These are phyloP conservation scores for Kalaharituber pfeilii DNA, from an alignment of 2,329 filamentous ascomycete species.

Conservation along the genomic window DNA sequence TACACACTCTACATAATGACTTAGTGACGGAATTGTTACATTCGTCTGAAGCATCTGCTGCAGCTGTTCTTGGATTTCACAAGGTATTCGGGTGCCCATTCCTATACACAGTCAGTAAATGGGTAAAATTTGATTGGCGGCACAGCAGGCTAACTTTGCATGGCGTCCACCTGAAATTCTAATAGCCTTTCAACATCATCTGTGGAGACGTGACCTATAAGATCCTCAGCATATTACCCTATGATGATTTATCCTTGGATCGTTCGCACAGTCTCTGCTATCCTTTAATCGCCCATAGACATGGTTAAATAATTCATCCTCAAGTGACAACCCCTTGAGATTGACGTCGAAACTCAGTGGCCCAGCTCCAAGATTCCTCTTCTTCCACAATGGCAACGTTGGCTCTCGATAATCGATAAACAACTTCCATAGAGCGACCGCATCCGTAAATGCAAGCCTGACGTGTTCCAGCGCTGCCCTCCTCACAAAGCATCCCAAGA, in stretches of 20 bases:
- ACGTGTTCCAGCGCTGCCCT: slow-evolving; percentile 63
- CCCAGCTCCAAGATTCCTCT: slow-evolving; percentile 33
- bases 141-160: slow-evolving; percentile 47
- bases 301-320: slow-evolving; percentile 14
- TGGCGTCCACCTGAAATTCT: slow-evolving; percentile 72
- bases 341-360: slow-evolving; percentile 43
- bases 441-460: slow-evolving; percentile 61
- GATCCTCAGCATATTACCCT: not conserved
- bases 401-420: slow-evolving; percentile 68
- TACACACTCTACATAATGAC: slow-evolving; percentile 62
- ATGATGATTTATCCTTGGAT: not conserved
- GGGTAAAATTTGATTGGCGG: not conserved
- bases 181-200: slow-evolving; percentile 67
- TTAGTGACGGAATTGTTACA: slow-evolving; percentile 50
- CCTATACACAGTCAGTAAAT: slow-evolving; percentile 30
- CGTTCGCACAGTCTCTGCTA: slow-evolving; percentile 7
- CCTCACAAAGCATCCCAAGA: slow-evolving; percentile 65
- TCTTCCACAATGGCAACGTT: slow-evolving; percentile 45
- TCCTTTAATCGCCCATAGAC: slow-evolving; percentile 14
- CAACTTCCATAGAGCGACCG: slow-evolving; percentile 59
- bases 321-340: slow-evolving; percentile 35
- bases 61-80: slow-evolving; percentile 54
- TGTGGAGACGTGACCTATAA: slow-evolving; percentile 40
- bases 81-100: slow-evolving; percentile 59
- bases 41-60: slow-evolving; percentile 49